Conservation (phyloP, 768 basidiomycete species). For the Mycena venus region DNA sequence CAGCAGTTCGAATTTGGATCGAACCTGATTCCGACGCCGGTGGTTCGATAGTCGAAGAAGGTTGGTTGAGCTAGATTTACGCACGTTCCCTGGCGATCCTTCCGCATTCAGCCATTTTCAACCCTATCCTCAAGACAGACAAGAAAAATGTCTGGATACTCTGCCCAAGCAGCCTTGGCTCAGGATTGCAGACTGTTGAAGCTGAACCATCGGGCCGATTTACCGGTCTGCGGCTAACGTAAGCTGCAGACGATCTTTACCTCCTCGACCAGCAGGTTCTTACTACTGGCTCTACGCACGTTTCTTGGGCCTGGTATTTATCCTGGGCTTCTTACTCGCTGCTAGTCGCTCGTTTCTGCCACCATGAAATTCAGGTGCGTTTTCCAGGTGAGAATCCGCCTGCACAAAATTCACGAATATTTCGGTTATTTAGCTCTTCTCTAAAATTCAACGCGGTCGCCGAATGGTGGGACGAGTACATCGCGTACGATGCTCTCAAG, state of each 20-base stretch:
- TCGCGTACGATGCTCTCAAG: conserved; percentile 90
- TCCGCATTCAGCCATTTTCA: neutral
- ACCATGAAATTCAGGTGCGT: conserved; percentile 76
- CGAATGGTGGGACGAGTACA: conserved; percentile 95
- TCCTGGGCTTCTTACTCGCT: neutral
- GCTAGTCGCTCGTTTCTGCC: neutral
- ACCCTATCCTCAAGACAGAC: too few species aligned
- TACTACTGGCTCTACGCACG: neutral
- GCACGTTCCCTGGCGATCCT: neutral
- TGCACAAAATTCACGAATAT: neutral
- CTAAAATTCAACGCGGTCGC: conserved; percentile 93
- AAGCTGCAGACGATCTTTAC: neutral
- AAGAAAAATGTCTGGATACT: neutral
- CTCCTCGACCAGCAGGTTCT: neutral
- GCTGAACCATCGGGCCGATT: neutral
- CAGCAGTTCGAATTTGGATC: too few species aligned
- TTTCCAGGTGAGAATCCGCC: neutral
- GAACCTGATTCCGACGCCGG: too few species aligned
- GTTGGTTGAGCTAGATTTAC: neutral
- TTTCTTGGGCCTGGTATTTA: neutral
- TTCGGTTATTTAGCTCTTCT: conserved; percentile 72
- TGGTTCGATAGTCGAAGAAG: too few species aligned
- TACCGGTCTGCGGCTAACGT: neutral
- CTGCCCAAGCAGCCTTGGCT: neutral
- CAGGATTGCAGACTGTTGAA: too few species aligned